A percentile compares a stretch with the other conserved stretches of the same genome.
These are phyloP conservation scores for Trichoderma atrobrunneum DNA, from an alignment of 2,329 filamentous ascomycete genomes.

Conservation along the genomic window DNA sequence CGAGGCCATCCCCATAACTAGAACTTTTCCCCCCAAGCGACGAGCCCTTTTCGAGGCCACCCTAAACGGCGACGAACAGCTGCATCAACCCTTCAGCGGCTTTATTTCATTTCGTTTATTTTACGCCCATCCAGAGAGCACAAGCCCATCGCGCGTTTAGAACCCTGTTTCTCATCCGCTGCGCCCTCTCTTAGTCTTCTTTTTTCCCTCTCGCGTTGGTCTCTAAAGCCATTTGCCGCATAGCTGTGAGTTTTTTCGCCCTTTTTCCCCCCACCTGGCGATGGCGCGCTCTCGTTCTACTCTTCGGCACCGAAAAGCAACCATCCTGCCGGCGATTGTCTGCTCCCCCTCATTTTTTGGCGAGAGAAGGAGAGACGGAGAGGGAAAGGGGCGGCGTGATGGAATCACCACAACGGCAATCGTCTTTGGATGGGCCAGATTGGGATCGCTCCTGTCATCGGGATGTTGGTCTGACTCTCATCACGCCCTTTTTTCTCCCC, in stretches of 20 bases:
- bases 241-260: not conserved
- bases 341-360: not conserved
- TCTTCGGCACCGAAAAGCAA: not conserved
- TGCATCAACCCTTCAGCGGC: slow-evolving; percentile 1
- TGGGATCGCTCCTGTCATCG: not conserved
- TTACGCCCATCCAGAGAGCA: not conserved
- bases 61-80: slow-evolving; percentile 27
- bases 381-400: not conserved
- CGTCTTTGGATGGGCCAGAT: not conserved
- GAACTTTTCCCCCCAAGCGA: not conserved
- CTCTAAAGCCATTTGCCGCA: not conserved
- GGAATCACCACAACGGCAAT: not conserved
- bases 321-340: slow-evolving; percentile 8
- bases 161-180: slow-evolving; percentile 3
- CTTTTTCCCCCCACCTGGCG: slow-evolving; percentile 7
- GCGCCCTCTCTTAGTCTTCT: not conserved
- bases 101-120: not conserved
- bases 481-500: not conserved
- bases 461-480: not conserved
- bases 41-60: slow-evolving; percentile 26
- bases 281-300: slow-evolving; percentile 2
- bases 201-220: not conserved
- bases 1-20: slow-evolving; percentile 20
- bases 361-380: not conserved
- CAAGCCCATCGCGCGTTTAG: slow-evolving; percentile 11